Base-by-base conservation (phyloP, 306 rosid genomes). In the Heteromeles arbutifolia region DNA sequence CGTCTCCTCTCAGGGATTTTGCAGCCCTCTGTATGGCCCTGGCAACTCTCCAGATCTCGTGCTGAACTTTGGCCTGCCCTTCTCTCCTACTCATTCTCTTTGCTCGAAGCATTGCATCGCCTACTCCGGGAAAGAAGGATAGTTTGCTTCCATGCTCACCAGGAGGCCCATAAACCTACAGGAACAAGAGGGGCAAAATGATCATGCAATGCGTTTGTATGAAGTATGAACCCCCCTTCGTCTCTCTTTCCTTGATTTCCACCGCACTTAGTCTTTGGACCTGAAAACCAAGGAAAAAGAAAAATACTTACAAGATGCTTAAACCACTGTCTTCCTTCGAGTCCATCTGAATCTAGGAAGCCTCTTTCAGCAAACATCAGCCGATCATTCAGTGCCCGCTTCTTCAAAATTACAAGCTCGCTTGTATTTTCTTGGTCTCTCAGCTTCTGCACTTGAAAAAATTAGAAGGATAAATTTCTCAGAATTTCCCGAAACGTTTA, bases 31-130 rank as follows among this genome's bases (percentile, higher is more conserved):
- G 82, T 61, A 95, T 89, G 74, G 97, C 96, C 86, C 98, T 85
- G 29, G 87, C 83, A 77, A 86, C 92, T 87, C 95, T 92, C 98
- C 98, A 95, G 17, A 95, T 76, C 82, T 95, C 98, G 70, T 92
- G 98, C 78, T 82, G 87, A 82, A 92, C 82, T 44, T 77, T 72
- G 11, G 84, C 83, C 63, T 75, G 64, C 83, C 77, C 80, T 79
- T 84, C 85, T 66, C 66, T 80, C 77, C 62, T 41, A 74, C 78
- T 79, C 77, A 48, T 73, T 71, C 70, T 76, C 2, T 29, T 62
- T 18, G 90, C 87, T n/a, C 14, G 72, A 24, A 80, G 81, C 5
- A 87, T 73, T 31, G 98, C 92, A 83, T 92, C 96, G 6, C 90
- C 87, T 73, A 95, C 76, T 61, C 98, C 97, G 0, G 98, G 98